Conservation (phyloP, 1,139 yeast species). For the Geotrichum restrictum region DNA sequence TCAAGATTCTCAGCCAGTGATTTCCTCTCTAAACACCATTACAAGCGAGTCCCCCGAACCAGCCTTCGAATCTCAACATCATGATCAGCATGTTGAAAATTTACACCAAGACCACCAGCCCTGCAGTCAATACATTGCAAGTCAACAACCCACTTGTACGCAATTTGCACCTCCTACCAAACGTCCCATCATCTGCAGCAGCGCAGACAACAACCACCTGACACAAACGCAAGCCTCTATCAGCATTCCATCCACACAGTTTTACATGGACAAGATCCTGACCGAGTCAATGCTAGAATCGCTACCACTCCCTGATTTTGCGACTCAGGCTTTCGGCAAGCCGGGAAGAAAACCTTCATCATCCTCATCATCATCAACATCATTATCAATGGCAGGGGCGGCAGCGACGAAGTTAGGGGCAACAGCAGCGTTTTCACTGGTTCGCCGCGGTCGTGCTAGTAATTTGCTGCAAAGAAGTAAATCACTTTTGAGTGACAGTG, state of each 20-base stretch:
- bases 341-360: no score
- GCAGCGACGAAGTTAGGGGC: no score
- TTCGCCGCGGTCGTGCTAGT: no score
- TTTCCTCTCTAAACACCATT: background rate
- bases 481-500: no score
- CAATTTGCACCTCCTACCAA: background rate
- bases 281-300: constrained; percentile 20
- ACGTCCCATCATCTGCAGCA: background rate
- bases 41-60: background rate
- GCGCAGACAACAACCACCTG: background rate
- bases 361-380: no score
- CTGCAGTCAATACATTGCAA: background rate
- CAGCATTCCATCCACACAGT: constrained; percentile 14
- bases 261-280: constrained; percentile 16
- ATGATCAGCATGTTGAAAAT: background rate
- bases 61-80: background rate
- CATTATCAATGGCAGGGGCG: no score
- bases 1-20: background rate
- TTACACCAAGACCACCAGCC: background rate
- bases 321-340: background rate
- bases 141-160: background rate
- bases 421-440: no score
- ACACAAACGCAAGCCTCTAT: background rate
- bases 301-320: constrained; percentile 19
- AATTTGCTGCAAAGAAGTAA: no score